Evolutionary conservation across 2,329 filamentous ascomycete genomes (phyloP).

Genomic region (Stemphylium vesicarium): DNA sequence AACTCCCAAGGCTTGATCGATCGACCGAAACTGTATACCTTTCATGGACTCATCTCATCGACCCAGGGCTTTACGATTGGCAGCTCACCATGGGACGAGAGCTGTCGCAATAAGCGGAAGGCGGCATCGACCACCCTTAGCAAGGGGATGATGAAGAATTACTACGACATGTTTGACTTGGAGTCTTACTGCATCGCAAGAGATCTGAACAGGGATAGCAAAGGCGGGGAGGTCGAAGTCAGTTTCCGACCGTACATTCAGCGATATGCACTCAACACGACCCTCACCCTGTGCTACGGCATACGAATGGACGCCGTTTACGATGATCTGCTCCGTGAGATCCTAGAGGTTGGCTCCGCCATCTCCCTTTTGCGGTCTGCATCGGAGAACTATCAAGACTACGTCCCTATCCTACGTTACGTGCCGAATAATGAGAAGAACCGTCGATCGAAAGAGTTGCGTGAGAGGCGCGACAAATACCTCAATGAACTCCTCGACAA

Average conservation of each 20-base stretch:
- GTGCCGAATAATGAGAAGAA: conserved; percentile 61
- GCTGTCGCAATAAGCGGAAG: conserved; percentile 61
- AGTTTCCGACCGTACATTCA: conserved; percentile 60
- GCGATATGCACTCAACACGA: conserved; percentile 61
- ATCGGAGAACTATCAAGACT: conserved; percentile 62
- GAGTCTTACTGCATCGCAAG: conserved; percentile 60
- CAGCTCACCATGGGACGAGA: conserved; percentile 61
- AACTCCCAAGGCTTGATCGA: conserved; percentile 60
- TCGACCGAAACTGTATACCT: conserved; percentile 60
- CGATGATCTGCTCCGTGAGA: conserved; percentile 59
- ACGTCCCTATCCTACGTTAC: conserved; percentile 59
- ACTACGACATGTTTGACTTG: conserved; percentile 61
- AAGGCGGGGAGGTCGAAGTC: conserved; percentile 52
- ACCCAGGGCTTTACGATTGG: conserved; percentile 62
- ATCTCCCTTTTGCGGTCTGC: conserved; percentile 59
- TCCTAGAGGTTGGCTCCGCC: conserved; percentile 60
- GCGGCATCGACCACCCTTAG: conserved; percentile 58
- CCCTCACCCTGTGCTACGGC: conserved; percentile 61
- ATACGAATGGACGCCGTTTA: conserved; percentile 63
- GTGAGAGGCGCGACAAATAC: conserved; percentile 58
- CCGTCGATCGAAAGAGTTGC: conserved; percentile 54
- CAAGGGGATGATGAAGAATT: conserved; percentile 55
- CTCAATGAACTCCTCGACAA: conserved; percentile 58
- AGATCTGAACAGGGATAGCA: conserved; percentile 55
- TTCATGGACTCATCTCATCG: conserved; percentile 59